Evolutionary conservation across 2,329 filamentous ascomycete genomes (phyloP).

Genomic region (Fusarium sp.): DNA sequence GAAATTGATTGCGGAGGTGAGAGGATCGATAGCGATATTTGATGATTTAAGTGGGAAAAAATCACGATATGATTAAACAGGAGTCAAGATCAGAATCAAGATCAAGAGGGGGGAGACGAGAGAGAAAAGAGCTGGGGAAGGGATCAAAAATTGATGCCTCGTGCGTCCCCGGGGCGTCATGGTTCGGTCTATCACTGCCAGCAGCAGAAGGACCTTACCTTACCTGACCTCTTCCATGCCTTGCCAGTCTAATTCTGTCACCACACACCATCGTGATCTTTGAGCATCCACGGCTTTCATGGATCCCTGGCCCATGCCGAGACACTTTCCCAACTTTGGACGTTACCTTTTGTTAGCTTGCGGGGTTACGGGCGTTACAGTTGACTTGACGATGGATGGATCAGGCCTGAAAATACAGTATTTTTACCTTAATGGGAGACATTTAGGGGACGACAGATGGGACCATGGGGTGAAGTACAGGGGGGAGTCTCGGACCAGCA

Average conservation of each 20-base stretch:
- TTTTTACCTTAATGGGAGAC: conserved; percentile 4
- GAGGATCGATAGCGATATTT: conserved; percentile 31
- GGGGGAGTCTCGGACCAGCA: conserved; percentile 11
- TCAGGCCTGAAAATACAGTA: not conserved
- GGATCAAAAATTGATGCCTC: conserved; percentile 43
- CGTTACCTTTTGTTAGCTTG: conserved; percentile 40
- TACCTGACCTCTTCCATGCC: conserved; percentile 9
- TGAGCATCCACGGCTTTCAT: conserved; percentile 40
- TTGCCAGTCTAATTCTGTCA: conserved; percentile 33
- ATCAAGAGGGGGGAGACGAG: conserved; percentile 26
- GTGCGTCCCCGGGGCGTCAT: conserved; percentile 46
- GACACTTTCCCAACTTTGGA: conserved; percentile 40
- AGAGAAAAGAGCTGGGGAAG: conserved; percentile 35
- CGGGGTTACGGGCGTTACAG: conserved; percentile 43
- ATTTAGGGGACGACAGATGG: conserved; percentile 30
- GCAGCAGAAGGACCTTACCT: conserved; percentile 36
- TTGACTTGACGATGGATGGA: conserved; percentile 7
- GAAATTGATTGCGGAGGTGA: conserved; percentile 22
- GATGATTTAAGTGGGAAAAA: conserved; percentile 8
- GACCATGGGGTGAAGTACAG: conserved; percentile 23
- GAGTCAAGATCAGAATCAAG: conserved; percentile 14
- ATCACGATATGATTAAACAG: conserved; percentile 21
- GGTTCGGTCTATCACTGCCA: conserved; percentile 44
- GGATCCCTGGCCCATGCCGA: conserved; percentile 42
- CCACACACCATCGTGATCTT: conserved; percentile 49